Percentiles rank a stretch among this genome's conserved stretches.
Evolutionary conservation across 106 monocot species (phyloP).

Genomic region (Dendrobium officinale): DNA sequence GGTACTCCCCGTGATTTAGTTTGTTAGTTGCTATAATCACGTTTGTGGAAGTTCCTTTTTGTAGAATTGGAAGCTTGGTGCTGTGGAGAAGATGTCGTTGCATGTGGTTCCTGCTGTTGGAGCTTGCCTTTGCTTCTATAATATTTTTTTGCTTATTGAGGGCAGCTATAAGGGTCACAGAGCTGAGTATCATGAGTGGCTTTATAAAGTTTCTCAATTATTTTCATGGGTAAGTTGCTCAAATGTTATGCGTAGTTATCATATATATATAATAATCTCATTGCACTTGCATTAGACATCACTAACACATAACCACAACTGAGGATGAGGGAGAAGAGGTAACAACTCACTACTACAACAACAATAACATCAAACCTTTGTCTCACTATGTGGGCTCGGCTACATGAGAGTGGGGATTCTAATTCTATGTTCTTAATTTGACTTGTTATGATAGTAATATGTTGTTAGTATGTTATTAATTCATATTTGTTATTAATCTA

Average conservation of each 20-base stretch:
- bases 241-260: not conserved
- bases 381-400: too few species aligned
- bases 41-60: not conserved
- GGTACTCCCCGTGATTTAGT: not conserved
- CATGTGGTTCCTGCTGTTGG: constrained; percentile 38
- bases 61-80: constrained; percentile 3
- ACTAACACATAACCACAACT: too few species aligned
- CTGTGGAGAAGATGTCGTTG: constrained; percentile 39
- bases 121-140: constrained; percentile 43
- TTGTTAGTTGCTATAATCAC: not conserved
- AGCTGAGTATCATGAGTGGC: constrained; percentile 47
- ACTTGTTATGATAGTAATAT: not conserved
- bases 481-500: too few species aligned
- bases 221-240: constrained; percentile 56
- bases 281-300: too few species aligned
- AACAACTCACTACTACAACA: too few species aligned
- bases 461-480: not conserved
- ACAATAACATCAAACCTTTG: too few species aligned
- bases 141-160: constrained; percentile 36
- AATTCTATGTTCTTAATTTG: too few species aligned
- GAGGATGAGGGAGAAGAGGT: too few species aligned
- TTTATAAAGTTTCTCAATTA: constrained; percentile 53
- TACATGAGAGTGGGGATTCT: too few species aligned
- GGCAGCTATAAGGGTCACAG: constrained; percentile 22
- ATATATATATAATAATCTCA: too few species aligned